These are phyloP conservation scores for Eutrema salsugineum DNA, from an alignment of 441 rosid species.

Conservation along the genomic window DNA sequence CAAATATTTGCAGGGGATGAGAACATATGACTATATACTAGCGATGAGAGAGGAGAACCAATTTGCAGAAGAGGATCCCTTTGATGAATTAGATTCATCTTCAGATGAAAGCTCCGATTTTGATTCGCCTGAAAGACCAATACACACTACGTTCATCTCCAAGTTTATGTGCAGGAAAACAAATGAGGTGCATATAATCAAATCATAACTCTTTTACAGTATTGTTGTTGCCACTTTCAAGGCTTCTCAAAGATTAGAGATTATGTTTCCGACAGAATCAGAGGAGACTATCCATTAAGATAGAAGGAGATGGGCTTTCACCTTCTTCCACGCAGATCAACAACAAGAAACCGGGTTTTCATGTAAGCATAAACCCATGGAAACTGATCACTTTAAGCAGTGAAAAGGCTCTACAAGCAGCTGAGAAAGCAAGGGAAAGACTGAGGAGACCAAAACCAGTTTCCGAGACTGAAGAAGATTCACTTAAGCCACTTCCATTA, in stretches of 20 bases:
- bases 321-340: constrained; percentile 38
- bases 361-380: constrained; percentile 85
- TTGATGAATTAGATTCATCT: constrained; percentile 77
- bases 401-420: constrained; percentile 84
- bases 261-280: constrained; percentile 38
- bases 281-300: constrained; percentile 60
- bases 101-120: constrained; percentile 80
- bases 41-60: constrained; percentile 93
- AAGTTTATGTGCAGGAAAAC: constrained; percentile 58
- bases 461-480: constrained; percentile 33
- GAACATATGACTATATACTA: constrained; percentile 93
- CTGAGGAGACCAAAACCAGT: constrained; percentile 48
- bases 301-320: constrained; percentile 49
- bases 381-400: constrained; percentile 70
- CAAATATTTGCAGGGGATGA: constrained; percentile 64
- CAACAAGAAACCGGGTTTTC: constrained; percentile 67
- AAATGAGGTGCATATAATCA: constrained; percentile 47
- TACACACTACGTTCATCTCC: constrained; percentile 49
- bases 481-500: constrained; percentile 70
- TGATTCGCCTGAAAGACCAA: constrained; percentile 76
- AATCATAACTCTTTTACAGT: neutral
- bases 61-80: constrained; percentile 52
- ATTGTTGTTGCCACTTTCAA: neutral
- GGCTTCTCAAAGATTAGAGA: neutral
- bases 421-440: constrained; percentile 83